phyloP scores from a whole-genome alignment of 176 grass and related monocot genomes.

The Poa annua region DNA sequence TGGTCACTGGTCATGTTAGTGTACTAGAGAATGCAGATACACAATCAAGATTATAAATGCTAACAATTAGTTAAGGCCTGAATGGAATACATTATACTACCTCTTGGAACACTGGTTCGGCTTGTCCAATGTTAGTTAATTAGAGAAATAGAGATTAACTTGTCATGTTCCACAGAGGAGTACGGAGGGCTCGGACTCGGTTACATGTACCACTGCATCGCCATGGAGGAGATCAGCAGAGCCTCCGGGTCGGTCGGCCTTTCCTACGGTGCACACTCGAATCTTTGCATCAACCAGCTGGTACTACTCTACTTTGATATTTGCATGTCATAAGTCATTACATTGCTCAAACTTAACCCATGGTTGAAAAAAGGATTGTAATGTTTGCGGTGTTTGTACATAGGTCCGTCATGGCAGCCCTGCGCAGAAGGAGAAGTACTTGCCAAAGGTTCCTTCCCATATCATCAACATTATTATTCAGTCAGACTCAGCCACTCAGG shows the following conservation, averaged over 20 bases:
- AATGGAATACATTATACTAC: background rate
- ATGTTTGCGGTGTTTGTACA: conserved; percentile 24
- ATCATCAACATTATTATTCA: conserved; percentile 17
- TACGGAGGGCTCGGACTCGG: conserved; percentile 90
- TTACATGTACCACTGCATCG: conserved; percentile 95
- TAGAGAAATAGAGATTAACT: background rate
- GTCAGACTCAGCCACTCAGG: background rate
- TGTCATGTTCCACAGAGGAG: conserved; percentile 60
- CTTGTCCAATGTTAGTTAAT: background rate
- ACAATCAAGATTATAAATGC: too few relatives aligned
- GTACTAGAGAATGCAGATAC: too few relatives aligned
- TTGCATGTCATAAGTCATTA: background rate
- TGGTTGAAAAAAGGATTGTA: background rate
- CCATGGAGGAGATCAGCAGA: conserved; percentile 96
- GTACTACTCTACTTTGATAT: conserved; percentile 40
- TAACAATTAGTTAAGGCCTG: too few relatives aligned
- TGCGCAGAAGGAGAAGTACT: conserved; percentile 74
- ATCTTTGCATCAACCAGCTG: conserved; percentile 96
- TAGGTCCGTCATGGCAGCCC: conserved; percentile 82
- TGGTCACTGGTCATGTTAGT: background rate
- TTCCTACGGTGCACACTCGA: conserved; percentile 92
- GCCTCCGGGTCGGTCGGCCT: conserved; percentile 94
- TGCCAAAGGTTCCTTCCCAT: conserved; percentile 62
- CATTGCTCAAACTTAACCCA: background rate
- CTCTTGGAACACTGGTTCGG: background rate